phyloP scores from a whole-genome alignment of 2,329 filamentous ascomycete genomes.

The Knufia petricola region DNA sequence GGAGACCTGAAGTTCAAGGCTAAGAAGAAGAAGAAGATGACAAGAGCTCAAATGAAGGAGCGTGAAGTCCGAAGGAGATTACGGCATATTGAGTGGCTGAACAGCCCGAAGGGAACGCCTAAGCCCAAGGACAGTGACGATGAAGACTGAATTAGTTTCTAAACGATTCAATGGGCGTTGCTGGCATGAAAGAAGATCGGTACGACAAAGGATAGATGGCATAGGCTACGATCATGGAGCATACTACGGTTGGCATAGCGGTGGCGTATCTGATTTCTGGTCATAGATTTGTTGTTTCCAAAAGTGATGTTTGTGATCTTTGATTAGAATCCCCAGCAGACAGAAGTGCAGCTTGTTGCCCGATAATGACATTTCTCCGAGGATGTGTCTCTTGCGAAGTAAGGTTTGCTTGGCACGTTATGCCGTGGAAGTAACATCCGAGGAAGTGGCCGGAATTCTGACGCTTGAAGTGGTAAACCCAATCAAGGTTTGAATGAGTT shows the following conservation, averaged over 20 bases:
- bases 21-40: conserved; percentile 81
- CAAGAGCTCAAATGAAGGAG: conserved; percentile 92
- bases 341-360: no score
- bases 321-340: no score
- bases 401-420: not conserved
- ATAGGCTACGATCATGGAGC: not conserved
- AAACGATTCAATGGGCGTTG: not conserved
- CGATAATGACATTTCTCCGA: no score
- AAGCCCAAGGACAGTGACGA: conserved; percentile 70
- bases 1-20: conserved; percentile 76
- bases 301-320: not conserved
- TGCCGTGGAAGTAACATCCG: not conserved
- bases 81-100: conserved; percentile 76
- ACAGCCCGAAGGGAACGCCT: conserved; percentile 74
- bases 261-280: conserved; percentile 1
- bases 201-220: not conserved
- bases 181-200: not conserved
- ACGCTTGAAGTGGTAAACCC: not conserved
- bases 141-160: conserved; percentile 41
- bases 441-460: not conserved
- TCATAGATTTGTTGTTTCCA: not conserved
- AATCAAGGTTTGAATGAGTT: not conserved
- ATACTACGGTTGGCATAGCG: conserved; percentile 4
- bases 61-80: conserved; percentile 75
- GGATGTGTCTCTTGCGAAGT: no score